Percentiles rank a stretch among this genome's conserved stretches.
Conservation (phyloP, 2,329 filamentous ascomycete species). For the Metarhizium guizhouense region DNA sequence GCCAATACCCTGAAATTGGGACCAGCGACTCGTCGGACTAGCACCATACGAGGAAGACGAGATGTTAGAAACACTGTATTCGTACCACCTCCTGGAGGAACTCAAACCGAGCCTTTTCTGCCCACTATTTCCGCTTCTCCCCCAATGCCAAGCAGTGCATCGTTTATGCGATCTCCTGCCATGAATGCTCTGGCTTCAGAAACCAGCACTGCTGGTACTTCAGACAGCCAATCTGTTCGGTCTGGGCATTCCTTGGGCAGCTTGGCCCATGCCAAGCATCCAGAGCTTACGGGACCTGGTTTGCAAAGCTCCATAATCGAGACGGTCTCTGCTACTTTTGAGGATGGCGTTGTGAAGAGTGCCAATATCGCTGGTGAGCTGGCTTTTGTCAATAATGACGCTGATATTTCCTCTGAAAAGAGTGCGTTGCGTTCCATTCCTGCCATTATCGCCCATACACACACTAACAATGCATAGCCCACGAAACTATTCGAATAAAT, state of each 20-base stretch:
- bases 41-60: constrained; percentile 77
- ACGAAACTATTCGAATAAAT: constrained; percentile 70
- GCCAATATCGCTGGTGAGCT: constrained; percentile 80
- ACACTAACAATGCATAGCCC: constrained; percentile 24
- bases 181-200: constrained; percentile 54
- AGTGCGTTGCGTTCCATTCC: constrained; percentile 28
- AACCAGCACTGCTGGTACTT: constrained; percentile 47
- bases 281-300: constrained; percentile 70
- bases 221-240: constrained; percentile 85
- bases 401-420: constrained; percentile 33
- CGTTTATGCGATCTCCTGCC: constrained; percentile 32
- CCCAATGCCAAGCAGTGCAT: constrained; percentile 5
- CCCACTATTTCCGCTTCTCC: constrained; percentile 8
- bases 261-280: constrained; percentile 63
- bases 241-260: constrained; percentile 75
- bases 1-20: constrained; percentile 61
- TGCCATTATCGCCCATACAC: neutral
- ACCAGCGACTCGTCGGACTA: constrained; percentile 58
- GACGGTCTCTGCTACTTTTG: constrained; percentile 78
- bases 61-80: constrained; percentile 91
- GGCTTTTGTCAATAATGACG: constrained; percentile 69
- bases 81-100: constrained; percentile 40
- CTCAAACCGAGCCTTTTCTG: neutral
- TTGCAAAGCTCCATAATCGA: constrained; percentile 87
- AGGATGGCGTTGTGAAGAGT: constrained; percentile 60